Percentiles rank a stretch among this genome's conserved stretches.
phyloP scores from a whole-genome alignment of 2,329 filamentous ascomycete species.

The Pseudogymnoascus sp. region DNA sequence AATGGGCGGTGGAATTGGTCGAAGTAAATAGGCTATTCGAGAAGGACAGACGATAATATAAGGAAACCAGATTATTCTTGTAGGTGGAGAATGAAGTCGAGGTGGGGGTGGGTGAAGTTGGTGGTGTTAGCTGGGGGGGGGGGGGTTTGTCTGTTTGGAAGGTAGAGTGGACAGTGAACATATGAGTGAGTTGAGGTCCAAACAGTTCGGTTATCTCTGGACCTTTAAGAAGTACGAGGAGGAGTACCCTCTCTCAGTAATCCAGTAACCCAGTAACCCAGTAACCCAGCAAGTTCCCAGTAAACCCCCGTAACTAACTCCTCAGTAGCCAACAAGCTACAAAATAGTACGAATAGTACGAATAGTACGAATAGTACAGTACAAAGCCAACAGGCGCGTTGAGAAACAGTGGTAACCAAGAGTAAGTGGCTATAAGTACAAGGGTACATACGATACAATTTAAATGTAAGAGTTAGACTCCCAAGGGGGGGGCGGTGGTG shows the following conservation, averaged over 20 bases:
- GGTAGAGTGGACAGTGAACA: constrained; percentile 1
- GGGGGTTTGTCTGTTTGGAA: constrained; percentile 2
- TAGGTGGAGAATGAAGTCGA: constrained; percentile 4
- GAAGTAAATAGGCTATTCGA: constrained; percentile 7
- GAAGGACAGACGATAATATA: constrained; percentile 7
- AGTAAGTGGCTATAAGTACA: constrained; percentile 4
- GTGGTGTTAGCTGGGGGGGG: not conserved
- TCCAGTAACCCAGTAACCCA: not conserved
- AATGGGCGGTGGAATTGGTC: not conserved
- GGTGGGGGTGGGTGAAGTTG: not conserved
- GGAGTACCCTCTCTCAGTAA: too few species aligned
- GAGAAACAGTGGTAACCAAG: not conserved
- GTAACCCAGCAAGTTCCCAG: not conserved
- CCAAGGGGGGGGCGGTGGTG: too few species aligned
- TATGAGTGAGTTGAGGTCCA: constrained; percentile 7
- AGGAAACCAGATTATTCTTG: not conserved
- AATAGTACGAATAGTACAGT: not conserved
- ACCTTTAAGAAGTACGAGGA: not conserved
- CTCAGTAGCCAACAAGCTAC: not conserved
- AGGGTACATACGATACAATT: constrained; percentile 5
- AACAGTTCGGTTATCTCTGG: constrained; percentile 4
- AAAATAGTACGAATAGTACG: not conserved
- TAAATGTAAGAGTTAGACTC: constrained; percentile 5
- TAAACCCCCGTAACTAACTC: not conserved
- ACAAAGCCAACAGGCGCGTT: not conserved